Conservation (phyloP, 2,329 filamentous ascomycete species). For the Knoxdaviesia proteae region DNA sequence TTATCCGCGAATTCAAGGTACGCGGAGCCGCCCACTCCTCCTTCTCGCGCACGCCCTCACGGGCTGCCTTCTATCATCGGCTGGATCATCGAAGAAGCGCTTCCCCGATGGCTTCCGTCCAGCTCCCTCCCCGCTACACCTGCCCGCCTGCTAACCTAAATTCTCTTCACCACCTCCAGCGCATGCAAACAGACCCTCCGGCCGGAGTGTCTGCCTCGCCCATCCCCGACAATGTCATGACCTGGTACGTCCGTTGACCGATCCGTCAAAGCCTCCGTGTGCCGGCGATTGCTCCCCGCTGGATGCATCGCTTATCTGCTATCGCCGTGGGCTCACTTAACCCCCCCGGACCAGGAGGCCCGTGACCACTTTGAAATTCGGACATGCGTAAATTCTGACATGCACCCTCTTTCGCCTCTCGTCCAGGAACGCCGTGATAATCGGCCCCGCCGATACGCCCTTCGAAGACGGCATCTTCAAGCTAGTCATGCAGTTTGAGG, state of each 20-base stretch:
- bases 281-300: background rate
- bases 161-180: conserved; percentile 26
- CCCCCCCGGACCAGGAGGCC: too few relatives aligned
- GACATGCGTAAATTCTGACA: background rate
- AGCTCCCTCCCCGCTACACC: background rate
- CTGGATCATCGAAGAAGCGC: conserved; percentile 7
- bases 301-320: too few relatives aligned
- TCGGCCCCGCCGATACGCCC: conserved; percentile 86
- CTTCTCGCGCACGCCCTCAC: conserved; percentile 1
- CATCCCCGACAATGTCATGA: conserved; percentile 93
- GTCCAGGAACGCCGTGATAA: conserved; percentile 89
- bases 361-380: too few relatives aligned
- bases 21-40: conserved; percentile 9
- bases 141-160: background rate
- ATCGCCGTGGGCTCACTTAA: too few relatives aligned
- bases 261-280: too few relatives aligned
- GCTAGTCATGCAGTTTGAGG: conserved; percentile 97
- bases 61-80: background rate
- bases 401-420: background rate
- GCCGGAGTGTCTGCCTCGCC: conserved; percentile 92
- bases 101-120: background rate
- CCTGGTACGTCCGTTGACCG: conserved; percentile 39
- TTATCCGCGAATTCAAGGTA: conserved; percentile 99
- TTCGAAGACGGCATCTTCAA: conserved; percentile 97
- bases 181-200: conserved; percentile 97